Evolutionary conservation across 23 red algal species (phyloP).

Genomic region (Gracilaria caudata): DNA sequence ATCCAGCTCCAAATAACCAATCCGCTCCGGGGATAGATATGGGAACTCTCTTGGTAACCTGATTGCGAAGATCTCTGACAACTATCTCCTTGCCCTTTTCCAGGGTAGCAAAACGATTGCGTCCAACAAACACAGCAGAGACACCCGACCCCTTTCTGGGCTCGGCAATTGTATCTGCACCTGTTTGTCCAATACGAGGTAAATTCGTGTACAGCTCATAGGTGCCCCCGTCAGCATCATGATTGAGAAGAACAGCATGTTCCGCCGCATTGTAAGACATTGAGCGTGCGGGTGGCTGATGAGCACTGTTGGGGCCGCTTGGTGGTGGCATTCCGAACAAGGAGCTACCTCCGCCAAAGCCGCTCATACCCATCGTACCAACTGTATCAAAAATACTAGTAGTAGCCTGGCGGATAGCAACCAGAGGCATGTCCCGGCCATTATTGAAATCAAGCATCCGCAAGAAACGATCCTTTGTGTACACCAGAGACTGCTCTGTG

Average conservation of each 20-base stretch:
- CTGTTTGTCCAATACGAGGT: slow-evolving; percentile 60
- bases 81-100: slow-evolving; percentile 82
- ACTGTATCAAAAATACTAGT: slow-evolving; percentile 79
- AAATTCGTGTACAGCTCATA: slow-evolving; percentile 88
- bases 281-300: slow-evolving; percentile 72
- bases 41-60: slow-evolving; percentile 83
- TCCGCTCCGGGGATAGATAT: slow-evolving; percentile 83
- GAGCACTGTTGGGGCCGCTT: neutral
- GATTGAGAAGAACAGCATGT: slow-evolving; percentile 84
- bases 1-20: slow-evolving; percentile 80
- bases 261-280: slow-evolving; percentile 89
- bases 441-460: slow-evolving; percentile 93
- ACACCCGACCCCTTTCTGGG: slow-evolving; percentile 77
- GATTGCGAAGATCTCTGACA: slow-evolving; percentile 91
- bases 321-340: slow-evolving; percentile 23
- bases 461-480: slow-evolving; percentile 90
- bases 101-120: slow-evolving; percentile 89
- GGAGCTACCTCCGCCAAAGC: slow-evolving; percentile 32
- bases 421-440: slow-evolving; percentile 89
- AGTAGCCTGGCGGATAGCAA: slow-evolving; percentile 71
- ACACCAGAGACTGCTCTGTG: slow-evolving; percentile 69
- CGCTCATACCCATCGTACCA: slow-evolving; percentile 59
- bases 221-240: slow-evolving; percentile 88
- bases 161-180: slow-evolving; percentile 65
- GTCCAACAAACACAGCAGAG: slow-evolving; percentile 90